Evolutionary conservation across 768 basidiomycete species (phyloP).

Genomic region (Tricholoma sp.): DNA sequence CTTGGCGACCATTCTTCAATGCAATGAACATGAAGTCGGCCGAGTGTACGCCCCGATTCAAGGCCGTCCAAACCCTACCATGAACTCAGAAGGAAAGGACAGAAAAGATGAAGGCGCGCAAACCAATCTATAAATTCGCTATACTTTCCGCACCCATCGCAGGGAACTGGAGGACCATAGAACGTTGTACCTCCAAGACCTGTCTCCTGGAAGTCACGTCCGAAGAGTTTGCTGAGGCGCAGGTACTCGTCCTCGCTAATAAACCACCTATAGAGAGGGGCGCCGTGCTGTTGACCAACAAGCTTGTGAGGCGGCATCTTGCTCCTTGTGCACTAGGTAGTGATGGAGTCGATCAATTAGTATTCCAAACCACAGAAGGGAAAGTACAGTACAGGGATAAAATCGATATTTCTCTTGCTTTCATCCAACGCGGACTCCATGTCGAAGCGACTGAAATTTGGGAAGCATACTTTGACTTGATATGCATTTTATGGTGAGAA

Average conservation of each 20-base stretch:
- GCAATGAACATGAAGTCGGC: constrained; percentile 1
- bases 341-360: background rate
- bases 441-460: background rate
- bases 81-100: background rate
- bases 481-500: too few relatives aligned
- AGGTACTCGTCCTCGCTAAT: background rate
- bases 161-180: background rate
- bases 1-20: background rate
- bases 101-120: background rate
- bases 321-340: background rate
- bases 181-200: background rate
- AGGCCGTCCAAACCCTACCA: constrained; percentile 1
- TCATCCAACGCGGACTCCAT: background rate
- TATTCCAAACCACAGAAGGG: background rate
- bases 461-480: too few relatives aligned
- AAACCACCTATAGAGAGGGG: background rate
- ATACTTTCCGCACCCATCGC: constrained; percentile 1
- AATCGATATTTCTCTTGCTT: background rate
- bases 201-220: background rate
- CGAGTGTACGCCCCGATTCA: constrained; percentile 1
- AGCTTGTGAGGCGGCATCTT: background rate
- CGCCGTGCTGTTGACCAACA: background rate
- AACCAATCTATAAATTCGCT: constrained; percentile 1
- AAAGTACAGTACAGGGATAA: background rate
- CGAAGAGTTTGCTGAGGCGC: constrained; percentile 1